Base-by-base conservation (phyloP, 306 rosid species). In the Psophocarpus tetragonolobus region DNA sequence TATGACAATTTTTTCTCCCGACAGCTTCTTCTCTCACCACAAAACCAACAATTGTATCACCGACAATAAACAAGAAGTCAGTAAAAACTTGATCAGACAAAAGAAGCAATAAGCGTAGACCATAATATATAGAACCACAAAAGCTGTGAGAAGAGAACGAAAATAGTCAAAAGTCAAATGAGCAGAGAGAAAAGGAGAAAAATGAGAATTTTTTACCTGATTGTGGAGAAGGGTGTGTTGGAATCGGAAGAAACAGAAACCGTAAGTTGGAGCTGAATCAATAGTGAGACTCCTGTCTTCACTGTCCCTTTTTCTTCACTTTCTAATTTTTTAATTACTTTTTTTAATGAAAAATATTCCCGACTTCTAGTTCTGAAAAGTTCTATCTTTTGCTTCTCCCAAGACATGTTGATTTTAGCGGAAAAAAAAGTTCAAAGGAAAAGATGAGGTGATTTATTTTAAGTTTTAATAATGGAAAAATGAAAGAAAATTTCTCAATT, bases 11-110 rank as follows among this genome's bases (percentile, higher is more conserved):
- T 77, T 23, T 1, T 33, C 18, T 9, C 61, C 56, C 38, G 24
- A 38, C 26, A 39, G 17, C 48, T 47, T 35, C 38, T 79, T 61
- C 62, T 32, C 71, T 80, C 80, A 47, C 30, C 13, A 42, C 81
- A 77, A 57, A 71, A 41, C 63, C 68, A 70, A 77, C 71, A 67
- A 63, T 68, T 50, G 74, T 74, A 77, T 29, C 45, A 35, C 61
- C 56, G 17, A 39, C 51, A 70, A 68, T 78, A 61, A 10, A 15
- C 20, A 68, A 42, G 33, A 50, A 61, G 18, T 70, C 51, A 75
- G 47, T 76, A 67, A 44, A 29, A 3, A 74, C 66, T 47, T 32
- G 68, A 68, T 41, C 11, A 77, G 35, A 39, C 33, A 39, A 53
- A 9, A 60, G 20, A 47, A 71, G 53, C 11, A 76, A 42, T 32